Base-by-base conservation (phyloP, 164 flowering plant species). In the Vitis labrusca region DNA sequence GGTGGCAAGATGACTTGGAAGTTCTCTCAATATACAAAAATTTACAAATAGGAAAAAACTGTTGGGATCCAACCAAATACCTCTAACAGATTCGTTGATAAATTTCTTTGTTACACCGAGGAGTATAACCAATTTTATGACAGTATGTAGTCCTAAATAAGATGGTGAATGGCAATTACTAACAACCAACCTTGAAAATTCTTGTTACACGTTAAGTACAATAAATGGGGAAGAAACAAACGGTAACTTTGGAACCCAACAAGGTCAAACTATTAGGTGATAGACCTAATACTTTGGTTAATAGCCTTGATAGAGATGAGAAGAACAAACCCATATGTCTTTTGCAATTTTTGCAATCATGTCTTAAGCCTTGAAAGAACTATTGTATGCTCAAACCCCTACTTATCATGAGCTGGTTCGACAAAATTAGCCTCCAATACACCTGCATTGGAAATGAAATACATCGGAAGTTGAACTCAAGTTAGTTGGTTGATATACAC, bases 391-490 rank as follows among this genome's bases (percentile, higher is more conserved):
- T 96, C 99, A 89, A 96, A 96, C 1, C 97, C 97, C 70, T 96
- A 98, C 73, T 93, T 96, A 76, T 96, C 98, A 82, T 96, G 99
- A 69, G 99, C 99, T 65, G 99, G 99, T 74, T 96, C 98, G 52
- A 93, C 93, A 85, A 96, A 96, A 77, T 96, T 90, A 50, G 99
- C 97, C 79, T 96, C 99, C 84, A 96, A 76, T 1, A 91, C 93
- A 80, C 99, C 99, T 96, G 73, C 8, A 61, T 8, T 61, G 32
- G 29, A 61, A 62, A 65, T 27, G 17, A 59, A 66, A 6, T 29
- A n/a, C 62, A 65, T 67, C 23, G 61, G 52, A 65, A 51, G 32
- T 14, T 37, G 19, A 76, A 37, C 23, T 51, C 49, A 51, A 52
- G 70, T 47, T 65, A 62, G 53, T 23, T 23, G 27, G 27, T 27